Evolutionary conservation across 179 eudicot species (phyloP).

Genomic region (Spinacia oleracea): DNA sequence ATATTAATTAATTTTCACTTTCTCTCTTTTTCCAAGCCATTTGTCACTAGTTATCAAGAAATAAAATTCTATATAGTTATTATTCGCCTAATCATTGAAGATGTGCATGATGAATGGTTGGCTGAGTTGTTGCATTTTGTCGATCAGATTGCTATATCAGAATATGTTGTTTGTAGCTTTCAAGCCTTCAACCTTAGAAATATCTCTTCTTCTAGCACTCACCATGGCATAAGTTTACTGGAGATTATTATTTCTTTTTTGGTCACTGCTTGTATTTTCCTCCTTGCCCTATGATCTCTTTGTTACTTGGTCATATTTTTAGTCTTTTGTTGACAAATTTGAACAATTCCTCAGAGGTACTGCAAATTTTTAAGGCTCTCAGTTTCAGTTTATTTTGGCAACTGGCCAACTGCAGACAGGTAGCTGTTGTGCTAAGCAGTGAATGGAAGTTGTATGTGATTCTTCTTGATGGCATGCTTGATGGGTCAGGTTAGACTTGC

Average conservation of each 20-base stretch:
- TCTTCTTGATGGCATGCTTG: slow-evolving; percentile 31
- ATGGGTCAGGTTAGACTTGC: slow-evolving; percentile 77
- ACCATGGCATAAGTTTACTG: neutral
- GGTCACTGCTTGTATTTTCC: neutral
- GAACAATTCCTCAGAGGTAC: neutral
- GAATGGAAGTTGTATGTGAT: slow-evolving; percentile 58
- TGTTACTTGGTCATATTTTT: neutral
- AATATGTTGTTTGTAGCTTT: neutral
- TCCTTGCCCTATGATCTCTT: neutral
- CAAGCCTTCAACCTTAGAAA: neutral
- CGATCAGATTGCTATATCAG: neutral
- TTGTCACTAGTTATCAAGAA: neutral
- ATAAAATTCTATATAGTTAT: too few relatives aligned
- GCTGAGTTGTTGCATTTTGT: neutral
- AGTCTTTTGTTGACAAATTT: neutral
- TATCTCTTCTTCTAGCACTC: neutral
- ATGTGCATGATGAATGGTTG: neutral
- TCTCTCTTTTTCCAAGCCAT: neutral
- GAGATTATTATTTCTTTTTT: neutral
- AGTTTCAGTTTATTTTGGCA: neutral
- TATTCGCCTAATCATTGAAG: neutral
- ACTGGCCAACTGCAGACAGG: slow-evolving; percentile 47
- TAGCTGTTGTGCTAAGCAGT: slow-evolving; percentile 55
- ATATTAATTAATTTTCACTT: neutral
- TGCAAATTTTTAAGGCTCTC: neutral